These are phyloP conservation scores for Asterophora lycoperdoides DNA, from an alignment of 768 basidiomycete species.

Conservation along the genomic window DNA sequence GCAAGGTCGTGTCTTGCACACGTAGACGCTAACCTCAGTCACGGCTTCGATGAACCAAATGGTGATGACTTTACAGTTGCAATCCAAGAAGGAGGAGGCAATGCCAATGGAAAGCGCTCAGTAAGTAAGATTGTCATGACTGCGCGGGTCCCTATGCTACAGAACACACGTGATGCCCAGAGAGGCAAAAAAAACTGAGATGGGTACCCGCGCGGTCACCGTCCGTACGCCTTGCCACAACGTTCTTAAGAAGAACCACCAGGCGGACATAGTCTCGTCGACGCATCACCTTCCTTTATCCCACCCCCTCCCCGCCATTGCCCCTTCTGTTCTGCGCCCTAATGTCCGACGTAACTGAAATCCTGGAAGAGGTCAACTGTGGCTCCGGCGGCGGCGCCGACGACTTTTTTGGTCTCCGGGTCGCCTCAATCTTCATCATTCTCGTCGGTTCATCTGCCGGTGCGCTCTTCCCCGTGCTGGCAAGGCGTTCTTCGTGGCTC, in stretches of 20 bases:
- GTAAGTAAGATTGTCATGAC: too few relatives aligned
- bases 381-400: constrained; percentile 49
- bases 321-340: constrained; percentile 3
- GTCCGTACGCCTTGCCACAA: neutral
- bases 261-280: neutral
- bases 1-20: too few relatives aligned
- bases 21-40: too few relatives aligned
- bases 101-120: too few relatives aligned
- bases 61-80: too few relatives aligned
- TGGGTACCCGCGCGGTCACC: constrained; percentile 32
- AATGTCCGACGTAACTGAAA: constrained; percentile 16
- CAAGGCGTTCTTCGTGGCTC: constrained; percentile 46
- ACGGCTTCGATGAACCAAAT: too few relatives aligned
- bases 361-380: constrained; percentile 39
- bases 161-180: constrained; percentile 5
- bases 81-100: too few relatives aligned
- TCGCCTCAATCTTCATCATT: constrained; percentile 75
- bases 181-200: constrained; percentile 4
- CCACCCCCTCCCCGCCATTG: constrained; percentile 1
- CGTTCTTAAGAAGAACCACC: neutral
- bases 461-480: constrained; percentile 69
- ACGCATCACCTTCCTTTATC: neutral
- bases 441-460: constrained; percentile 55
- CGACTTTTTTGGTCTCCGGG: constrained; percentile 47
- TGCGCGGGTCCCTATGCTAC: constrained; percentile 29